Percentiles rank a stretch among this genome's conserved stretches.
phyloP scores from a whole-genome alignment of 257 asterid species.

The Solanum tacnaense region DNA sequence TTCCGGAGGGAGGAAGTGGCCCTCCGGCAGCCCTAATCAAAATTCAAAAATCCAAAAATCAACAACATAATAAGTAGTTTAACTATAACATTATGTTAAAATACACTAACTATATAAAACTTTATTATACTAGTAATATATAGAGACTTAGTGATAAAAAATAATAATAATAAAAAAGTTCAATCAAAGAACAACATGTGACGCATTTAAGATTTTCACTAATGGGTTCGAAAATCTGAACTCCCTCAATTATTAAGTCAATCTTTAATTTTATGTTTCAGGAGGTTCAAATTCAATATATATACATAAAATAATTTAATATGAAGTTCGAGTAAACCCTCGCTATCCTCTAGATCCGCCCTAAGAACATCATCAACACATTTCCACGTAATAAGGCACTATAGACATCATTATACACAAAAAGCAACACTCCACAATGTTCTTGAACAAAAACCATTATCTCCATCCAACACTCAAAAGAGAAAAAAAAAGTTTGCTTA shows the following conservation, averaged over 20 bases:
- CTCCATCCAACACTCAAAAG: neutral
- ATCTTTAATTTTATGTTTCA: too few relatives aligned
- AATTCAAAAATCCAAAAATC: neutral
- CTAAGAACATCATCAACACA: neutral
- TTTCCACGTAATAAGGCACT: neutral
- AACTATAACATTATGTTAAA: too few relatives aligned
- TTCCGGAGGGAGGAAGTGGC: neutral
- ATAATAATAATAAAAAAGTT: too few relatives aligned
- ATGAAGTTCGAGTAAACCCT: too few relatives aligned
- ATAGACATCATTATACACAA: neutral
- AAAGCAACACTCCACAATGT: neutral
- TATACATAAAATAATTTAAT: too few relatives aligned
- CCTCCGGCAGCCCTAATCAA: slow-evolving; percentile 52
- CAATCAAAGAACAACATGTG: neutral
- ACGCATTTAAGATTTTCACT: too few relatives aligned
- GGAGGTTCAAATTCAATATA: neutral
- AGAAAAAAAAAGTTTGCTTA: neutral
- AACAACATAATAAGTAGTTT: neutral
- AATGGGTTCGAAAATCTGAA: too few relatives aligned
- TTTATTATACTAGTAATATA: neutral
- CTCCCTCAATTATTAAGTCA: too few relatives aligned
- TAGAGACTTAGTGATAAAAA: neutral
- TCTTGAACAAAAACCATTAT: neutral
- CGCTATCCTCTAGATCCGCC: neutral
- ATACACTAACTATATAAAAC: too few relatives aligned